Evolutionary conservation across 2,329 filamentous ascomycete species (phyloP), one percentile per base, ranked within the genome.

Genomic region (Epichloe coenophiala): DNA sequence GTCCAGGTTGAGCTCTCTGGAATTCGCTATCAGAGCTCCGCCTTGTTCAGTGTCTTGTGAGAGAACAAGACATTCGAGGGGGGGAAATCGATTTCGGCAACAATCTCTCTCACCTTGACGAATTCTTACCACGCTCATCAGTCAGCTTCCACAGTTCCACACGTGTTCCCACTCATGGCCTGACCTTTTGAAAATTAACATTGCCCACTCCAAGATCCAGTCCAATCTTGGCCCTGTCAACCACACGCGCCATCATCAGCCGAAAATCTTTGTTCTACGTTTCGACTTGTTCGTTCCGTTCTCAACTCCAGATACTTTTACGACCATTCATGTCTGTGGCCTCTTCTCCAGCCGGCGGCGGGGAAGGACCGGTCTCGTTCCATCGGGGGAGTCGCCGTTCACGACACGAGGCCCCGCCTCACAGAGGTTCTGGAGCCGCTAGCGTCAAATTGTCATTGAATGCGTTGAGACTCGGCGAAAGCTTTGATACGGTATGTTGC

Each of bases 401-500:
- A 49, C 43, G 23, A 36, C 38, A 15, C 1, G 50, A 54, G 27
- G 52, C 21, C 40, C 39, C 50, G 43, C 47, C 42, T 17, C 46
- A 41, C 27, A 13, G 15, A 21, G 36, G 41, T 8, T 31, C 49
- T 23, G n/a, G 45, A 4, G 17, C 52, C 15, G 17, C 41, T 21
- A 48, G 48, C 27, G 23, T 42, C 27, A 48, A 52, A 27, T 19
- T 54, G 41, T 52, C 52, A 17, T 12, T 52, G 43, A 52, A 54
- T 15, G 47, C 50, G 2, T 31, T 54, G 17, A 23, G 47, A 11
- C 44, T 54, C 3, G 41, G 52, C 19, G 52, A 54, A 39, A 54
- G 52, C 40, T 54, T 54, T 33, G 50, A 54, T 43, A 54, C 52
- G 17, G 52, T 52, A 52, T 19, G 49, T 49, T 15, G n/a, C 37